These are phyloP conservation scores for Aspergillus sp. DNA, from an alignment of 2,329 filamentous ascomycete species.

Conservation along the genomic window DNA sequence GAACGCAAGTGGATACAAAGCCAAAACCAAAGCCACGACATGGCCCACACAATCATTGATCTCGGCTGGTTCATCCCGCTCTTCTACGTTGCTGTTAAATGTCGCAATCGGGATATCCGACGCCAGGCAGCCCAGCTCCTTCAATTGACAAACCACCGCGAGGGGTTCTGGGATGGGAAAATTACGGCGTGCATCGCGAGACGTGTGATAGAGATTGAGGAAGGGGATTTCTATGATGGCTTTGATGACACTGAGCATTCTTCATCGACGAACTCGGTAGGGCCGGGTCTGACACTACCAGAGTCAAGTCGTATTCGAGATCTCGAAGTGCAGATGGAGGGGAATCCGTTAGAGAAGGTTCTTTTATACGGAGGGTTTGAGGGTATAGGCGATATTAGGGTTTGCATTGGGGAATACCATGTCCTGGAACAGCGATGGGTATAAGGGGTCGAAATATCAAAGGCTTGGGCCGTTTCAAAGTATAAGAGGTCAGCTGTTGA, in stretches of 20 bases:
- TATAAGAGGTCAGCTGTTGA: not conserved
- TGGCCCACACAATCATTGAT: conserved; percentile 23
- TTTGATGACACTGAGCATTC: not conserved
- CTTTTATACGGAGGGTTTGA: not conserved
- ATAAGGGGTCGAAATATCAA: not conserved
- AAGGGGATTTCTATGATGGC: not conserved
- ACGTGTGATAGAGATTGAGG: conserved; percentile 4
- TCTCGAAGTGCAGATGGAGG: not conserved
- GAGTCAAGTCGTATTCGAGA: conserved; percentile 2
- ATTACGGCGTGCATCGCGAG: conserved; percentile 2
- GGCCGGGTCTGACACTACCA: not conserved
- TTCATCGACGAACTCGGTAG: not conserved
- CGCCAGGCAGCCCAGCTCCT: conserved; percentile 20
- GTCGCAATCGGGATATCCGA: conserved; percentile 31
- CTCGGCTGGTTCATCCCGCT: conserved; percentile 33
- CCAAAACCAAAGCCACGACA: not conserved
- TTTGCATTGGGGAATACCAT: conserved; percentile 1
- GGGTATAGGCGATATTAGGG: not conserved
- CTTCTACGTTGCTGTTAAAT: conserved; percentile 34
- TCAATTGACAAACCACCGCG: conserved; percentile 3
- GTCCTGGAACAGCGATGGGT: not conserved
- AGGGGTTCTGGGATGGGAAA: conserved; percentile 7
- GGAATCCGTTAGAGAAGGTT: conserved; percentile 1
- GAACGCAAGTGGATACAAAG: not conserved
- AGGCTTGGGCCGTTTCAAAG: not conserved